Evolutionary conservation across 441 rosid genomes (phyloP).

Genomic region (Viola pubescens): DNA sequence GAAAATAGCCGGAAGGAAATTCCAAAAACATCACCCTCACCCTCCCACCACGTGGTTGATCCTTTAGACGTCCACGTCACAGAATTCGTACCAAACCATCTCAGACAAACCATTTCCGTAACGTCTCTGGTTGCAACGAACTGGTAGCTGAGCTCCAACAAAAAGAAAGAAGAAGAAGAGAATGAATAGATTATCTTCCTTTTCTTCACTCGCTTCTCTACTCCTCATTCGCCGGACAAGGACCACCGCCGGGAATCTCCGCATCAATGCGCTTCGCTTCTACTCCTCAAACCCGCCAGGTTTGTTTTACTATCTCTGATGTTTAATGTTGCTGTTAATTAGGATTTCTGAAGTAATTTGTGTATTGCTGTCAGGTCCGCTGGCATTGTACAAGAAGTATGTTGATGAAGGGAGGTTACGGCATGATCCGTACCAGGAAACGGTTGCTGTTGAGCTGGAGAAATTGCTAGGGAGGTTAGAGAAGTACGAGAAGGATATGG

Average conservation of each 20-base stretch:
- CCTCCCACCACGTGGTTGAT: not conserved
- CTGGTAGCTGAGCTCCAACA: not conserved
- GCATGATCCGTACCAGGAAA: slow-evolving; percentile 73
- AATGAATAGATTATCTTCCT: slow-evolving; percentile 3
- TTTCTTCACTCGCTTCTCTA: slow-evolving; percentile 27
- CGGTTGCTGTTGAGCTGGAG: slow-evolving; percentile 54
- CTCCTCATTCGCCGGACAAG: slow-evolving; percentile 19
- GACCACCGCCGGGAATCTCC: slow-evolving; percentile 14
- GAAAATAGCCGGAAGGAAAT: no score
- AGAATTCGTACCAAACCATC: not conserved
- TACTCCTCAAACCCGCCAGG: slow-evolving; percentile 20
- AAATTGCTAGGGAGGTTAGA: slow-evolving; percentile 63
- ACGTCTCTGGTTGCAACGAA: not conserved
- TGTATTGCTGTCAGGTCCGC: slow-evolving; percentile 31
- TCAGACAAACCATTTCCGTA: no score
- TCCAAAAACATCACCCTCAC: no score
- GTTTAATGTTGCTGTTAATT: no score
- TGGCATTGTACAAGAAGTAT: slow-evolving; percentile 43
- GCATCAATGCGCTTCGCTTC: slow-evolving; percentile 26
- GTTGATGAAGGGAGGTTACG: slow-evolving; percentile 67
- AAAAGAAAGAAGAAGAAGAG: not conserved
- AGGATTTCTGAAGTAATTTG: no score
- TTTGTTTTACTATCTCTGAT: no score
- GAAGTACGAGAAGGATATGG: slow-evolving; percentile 76
- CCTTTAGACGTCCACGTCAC: slow-evolving; percentile 3